A percentile compares a stretch with the other conserved stretches of the same genome.
phyloP scores from a whole-genome alignment of 228 moss, liverwort and hornwort species.

The Sphagnum fallax region DNA sequence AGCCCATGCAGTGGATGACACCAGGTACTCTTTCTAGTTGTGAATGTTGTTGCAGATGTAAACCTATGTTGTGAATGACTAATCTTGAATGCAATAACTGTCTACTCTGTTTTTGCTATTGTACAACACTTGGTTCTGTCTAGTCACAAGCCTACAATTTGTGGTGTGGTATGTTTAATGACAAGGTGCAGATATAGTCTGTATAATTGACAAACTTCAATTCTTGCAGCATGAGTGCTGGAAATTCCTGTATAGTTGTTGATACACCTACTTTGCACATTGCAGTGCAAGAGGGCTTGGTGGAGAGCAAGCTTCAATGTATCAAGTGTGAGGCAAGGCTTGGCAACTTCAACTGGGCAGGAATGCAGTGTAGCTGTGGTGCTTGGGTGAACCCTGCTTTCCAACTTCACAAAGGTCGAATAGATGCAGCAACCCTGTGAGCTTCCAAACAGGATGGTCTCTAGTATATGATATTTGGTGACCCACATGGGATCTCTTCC shows the following conservation, averaged over 20 bases:
- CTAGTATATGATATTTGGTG: no score
- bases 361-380: slow-evolving; percentile 99
- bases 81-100: no score
- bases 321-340: slow-evolving; percentile 79
- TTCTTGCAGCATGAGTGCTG: no score
- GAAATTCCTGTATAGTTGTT: no score
- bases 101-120: no score
- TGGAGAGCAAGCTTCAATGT: slow-evolving; percentile 86
- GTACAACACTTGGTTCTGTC: no score
- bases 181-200: no score
- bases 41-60: background rate
- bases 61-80: background rate
- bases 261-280: background rate
- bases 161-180: no score
- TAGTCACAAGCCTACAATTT: no score
- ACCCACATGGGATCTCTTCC: no score
- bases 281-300: slow-evolving; percentile 68
- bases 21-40: slow-evolving; percentile 37
- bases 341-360: slow-evolving; percentile 98
- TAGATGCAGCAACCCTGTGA: slow-evolving; percentile 53
- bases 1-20: slow-evolving; percentile 98
- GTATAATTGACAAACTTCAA: no score
- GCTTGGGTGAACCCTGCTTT: slow-evolving; percentile 98
- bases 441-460: background rate
- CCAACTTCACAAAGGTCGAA: slow-evolving; percentile 90